Conservation (phyloP, 495 filamentous ascomycete genomes). For the Daldinia loculata region DNA sequence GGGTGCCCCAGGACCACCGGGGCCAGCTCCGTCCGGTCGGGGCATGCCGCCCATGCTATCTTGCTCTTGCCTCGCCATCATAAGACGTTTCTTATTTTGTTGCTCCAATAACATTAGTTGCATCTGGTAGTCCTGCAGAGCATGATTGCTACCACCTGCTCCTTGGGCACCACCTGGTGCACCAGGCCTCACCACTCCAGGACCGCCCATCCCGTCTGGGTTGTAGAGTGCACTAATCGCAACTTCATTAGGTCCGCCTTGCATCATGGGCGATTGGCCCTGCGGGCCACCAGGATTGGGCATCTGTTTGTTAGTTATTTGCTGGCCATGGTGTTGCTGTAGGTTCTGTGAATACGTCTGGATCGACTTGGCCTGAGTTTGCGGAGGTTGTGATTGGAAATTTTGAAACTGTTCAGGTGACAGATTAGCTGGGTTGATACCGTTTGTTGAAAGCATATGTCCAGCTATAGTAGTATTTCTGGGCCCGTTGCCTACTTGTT, state of each 20-base stretch:
- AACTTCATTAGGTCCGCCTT: conserved; percentile 71
- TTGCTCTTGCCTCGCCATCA: conserved; percentile 98
- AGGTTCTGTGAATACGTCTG: conserved; percentile 86
- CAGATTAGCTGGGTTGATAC: conserved; percentile 77
- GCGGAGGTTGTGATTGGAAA: conserved; percentile 67
- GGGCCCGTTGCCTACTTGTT: conserved; percentile 71
- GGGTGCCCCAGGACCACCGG: conserved; percentile 65
- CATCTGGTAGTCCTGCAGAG: conserved; percentile 99
- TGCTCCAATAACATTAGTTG: conserved; percentile 98
- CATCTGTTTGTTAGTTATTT: conserved; percentile 75
- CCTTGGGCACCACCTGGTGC: conserved; percentile 63
- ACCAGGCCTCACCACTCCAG: conserved; percentile 66
- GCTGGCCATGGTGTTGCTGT: conserved; percentile 79
- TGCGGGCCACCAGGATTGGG: conserved; percentile 60
- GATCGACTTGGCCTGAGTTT: conserved; percentile 78
- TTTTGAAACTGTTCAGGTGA: conserved; percentile 79
- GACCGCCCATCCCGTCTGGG: conserved; percentile 54
- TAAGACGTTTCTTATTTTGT: conserved; percentile 95
- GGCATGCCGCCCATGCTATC: conserved; percentile 69
- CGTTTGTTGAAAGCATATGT: conserved; percentile 76
- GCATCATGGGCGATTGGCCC: conserved; percentile 82
- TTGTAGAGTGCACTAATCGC: conserved; percentile 74
- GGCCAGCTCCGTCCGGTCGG: conserved; percentile 62
- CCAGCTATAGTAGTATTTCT: conserved; percentile 59
- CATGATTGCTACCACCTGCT: conserved; percentile 79